Base-by-base conservation (phyloP, 2,329 filamentous ascomycete species). In the Xylariaceae sp. region DNA sequence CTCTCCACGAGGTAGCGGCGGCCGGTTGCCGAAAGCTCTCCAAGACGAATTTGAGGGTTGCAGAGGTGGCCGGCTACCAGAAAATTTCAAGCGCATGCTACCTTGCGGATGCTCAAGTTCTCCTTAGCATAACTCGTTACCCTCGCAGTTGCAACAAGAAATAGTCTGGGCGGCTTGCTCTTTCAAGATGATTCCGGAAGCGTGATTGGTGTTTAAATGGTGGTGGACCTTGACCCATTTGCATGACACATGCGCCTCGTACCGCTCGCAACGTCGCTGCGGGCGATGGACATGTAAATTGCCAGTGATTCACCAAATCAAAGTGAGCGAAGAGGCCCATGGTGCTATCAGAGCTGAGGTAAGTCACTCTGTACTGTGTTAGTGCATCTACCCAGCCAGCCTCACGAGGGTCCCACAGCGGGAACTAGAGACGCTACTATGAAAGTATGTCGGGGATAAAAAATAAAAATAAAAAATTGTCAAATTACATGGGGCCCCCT, bases 381-480 rank as follows among this genome's bases (percentile, higher is more conserved):
- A 56, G 46, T 41, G 46, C 31, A 48, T 47, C 36, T 45, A 29
- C 50, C 48, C 36, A 53, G 56, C 52, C 58, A 63, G 58, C 61
- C 58, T 61, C 61, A 53, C 17, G 31, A 47, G 44, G 37, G 58
- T 53, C 54, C 60, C 61, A 63, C 61, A 63, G 58, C 61, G 61
- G 61, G 58, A 63, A 61, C 61, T 63, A 63, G 52, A 37, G 34
- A 33, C 24, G 37, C 43, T 52, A 50, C 58, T 57, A 56, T 26
- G 44, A 29, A 46, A 44, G 21, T 34, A 53, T 39, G 48, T 43
- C 46, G 39, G 46, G 34, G n/a, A 34, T n/a, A 21, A 39, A 44
- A 46, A 29, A 24, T 16, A 11, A 28, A 43, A 53, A 39, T n/a
- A 28, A 53, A 8, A 39, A 46, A 33, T 21, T 31, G 23, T 17